Evolutionary conservation across 2,329 filamentous ascomycete species (phyloP), one percentile per base, ranked within the genome.

Genomic region (Ceratocystis eucalypticola): DNA sequence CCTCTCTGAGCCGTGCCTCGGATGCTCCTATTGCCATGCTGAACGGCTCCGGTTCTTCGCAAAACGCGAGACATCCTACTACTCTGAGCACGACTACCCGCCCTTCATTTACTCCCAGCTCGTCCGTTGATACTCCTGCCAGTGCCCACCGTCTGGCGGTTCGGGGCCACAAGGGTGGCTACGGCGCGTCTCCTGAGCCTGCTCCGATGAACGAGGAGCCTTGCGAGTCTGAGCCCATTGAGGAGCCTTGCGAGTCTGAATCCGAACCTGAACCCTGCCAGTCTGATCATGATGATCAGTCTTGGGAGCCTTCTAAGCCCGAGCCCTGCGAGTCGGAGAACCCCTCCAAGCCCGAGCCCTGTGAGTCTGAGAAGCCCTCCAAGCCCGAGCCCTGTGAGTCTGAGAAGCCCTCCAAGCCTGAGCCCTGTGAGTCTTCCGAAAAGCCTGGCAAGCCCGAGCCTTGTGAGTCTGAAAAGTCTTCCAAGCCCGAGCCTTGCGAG

Each of bases 81-180:
- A 64, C 66, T 61, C 28, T 37, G 44, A 61, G 46, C 59, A 67
- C 61, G 33, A 45, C 61, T 33, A 22, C 55, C 50, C 66, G 61
- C 66, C 59, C 63, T 41, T 61, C 55, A 59, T 50, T 50, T 33
- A 50, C 64, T 59, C 45, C 66, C 64, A 61, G 59, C 66, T 68
- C 66, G 64, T 68, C 66, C 59, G 41, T 64, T 53, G 63, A 22
- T 63, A 65, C 66, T 65, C 59, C 66, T 65, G 48, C 66, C 63
- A 68, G 64, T 59, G 64, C 66, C 66, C 66, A 68, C 66, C 66
- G 63, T 68, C 66, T 68, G 64, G 66, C 63, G 63, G 66, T 46
- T 68, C 63, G 66, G 66, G 66, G 63, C 66, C 66, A 68, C 66
- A 68, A 68, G 66, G 59, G 66, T 68, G 66, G 66, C 66, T 68